A percentile compares a stretch with the other conserved stretches of the same genome.
These are phyloP conservation scores for Onygenales sp. DNA, from an alignment of 2,329 filamentous ascomycete species.

Conservation along the genomic window DNA sequence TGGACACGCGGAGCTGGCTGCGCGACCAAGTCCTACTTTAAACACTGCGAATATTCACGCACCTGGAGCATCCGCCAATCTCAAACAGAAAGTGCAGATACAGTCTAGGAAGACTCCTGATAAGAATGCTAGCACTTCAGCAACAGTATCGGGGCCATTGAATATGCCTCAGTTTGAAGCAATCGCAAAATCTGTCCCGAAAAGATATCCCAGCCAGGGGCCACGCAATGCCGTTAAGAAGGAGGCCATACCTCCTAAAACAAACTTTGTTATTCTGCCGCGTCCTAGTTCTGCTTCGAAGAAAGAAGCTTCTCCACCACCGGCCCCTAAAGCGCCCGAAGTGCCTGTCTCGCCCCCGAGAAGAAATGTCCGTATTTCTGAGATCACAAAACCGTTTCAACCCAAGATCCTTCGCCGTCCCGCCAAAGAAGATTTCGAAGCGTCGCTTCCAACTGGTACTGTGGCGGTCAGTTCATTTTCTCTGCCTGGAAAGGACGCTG, in stretches of 20 bases:
- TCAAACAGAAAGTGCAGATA: conserved; percentile 5
- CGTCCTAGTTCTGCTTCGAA: not conserved
- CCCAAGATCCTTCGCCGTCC: conserved; percentile 46
- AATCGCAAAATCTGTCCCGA: conserved; percentile 19
- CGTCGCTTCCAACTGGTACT: conserved; percentile 19
- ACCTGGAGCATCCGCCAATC: not conserved
- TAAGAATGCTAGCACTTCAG: conserved; percentile 18
- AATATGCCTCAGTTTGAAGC: conserved; percentile 31
- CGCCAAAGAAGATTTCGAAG: conserved; percentile 27
- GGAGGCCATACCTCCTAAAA: conserved; percentile 2
- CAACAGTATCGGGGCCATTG: conserved; percentile 31
- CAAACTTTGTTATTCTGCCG: conserved; percentile 3
- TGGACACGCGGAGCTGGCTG: conserved; percentile 38
- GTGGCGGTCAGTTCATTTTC: conserved; percentile 16
- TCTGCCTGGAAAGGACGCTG: conserved; percentile 11
- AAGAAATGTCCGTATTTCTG: conserved; percentile 19
- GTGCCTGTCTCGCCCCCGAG: not conserved
- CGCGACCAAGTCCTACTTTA: conserved; percentile 29
- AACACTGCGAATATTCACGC: not conserved
- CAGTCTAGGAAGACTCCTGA: conserved; percentile 8
- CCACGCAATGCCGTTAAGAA: not conserved
- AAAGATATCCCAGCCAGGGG: conserved; percentile 8
- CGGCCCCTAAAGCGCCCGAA: not conserved
- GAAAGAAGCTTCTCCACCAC: not conserved
- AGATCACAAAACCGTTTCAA: conserved; percentile 39